Evolutionary conservation across 176 grass and related monocot genomes (phyloP), one percentile per base, ranked within the genome.

Genomic region (Juncus effusus): DNA sequence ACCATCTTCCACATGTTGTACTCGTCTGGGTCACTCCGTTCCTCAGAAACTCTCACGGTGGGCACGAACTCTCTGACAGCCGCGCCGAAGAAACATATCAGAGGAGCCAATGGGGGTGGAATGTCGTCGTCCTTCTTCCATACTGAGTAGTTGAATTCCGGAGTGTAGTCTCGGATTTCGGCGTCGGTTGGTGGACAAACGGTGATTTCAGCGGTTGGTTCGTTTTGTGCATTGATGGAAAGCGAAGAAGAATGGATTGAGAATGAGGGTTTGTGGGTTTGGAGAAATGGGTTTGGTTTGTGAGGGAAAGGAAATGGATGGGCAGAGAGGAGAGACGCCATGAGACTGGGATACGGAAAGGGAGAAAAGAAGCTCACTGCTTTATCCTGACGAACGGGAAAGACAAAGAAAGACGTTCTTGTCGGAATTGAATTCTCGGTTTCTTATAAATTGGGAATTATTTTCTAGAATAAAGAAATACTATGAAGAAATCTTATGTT

Each of bases 61-160:
- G 94, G 85, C 38, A 92, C 77, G 77, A 92, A 97, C 70, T 97
- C 94, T 76, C 88, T 80, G 62, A 81, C 80, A 38, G 76, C 82
- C 63, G 85, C 85, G 10, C 88, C 88, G 75, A 92, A 84, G 78
- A 80, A 89, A 79, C 94, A 92, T 14, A 89, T 77, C 55, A 91
- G 80, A 41, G 80, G 88, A 80, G 41, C 76, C 76, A 3, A 71
- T 70, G 67, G 80, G 55, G 11, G 78, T 61, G 15, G 79, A 36
- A 55, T 28, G 19, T 89, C 77, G 16, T 53, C 65, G 3, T 11
- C 72, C 6, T 63, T 65, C 75, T 3, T 53, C 65, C 62, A 16
- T 11, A 16, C 11, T 57, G 54, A 13, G 10, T 57, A 11, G 54
- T 13, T 51, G 28, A 10, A 75, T 79, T 61, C 59, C 19, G 19